Conservation (phyloP, 225 moss, liverwort and hornwort genomes). For the Anthoceros angustus region DNA sequence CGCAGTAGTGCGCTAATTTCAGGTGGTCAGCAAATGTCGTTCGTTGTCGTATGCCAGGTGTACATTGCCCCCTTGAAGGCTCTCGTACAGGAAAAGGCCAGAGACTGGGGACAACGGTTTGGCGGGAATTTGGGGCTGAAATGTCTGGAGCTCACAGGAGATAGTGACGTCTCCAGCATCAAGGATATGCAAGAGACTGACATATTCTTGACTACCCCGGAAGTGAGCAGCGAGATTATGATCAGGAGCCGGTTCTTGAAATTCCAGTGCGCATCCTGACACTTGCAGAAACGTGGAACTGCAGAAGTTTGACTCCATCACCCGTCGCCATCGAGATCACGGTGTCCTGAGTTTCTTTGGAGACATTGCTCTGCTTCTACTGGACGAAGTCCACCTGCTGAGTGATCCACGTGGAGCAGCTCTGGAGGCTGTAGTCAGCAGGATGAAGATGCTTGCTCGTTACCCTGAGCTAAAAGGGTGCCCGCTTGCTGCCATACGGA, state of each 20-base stretch:
- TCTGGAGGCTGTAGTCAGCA: constrained; percentile 91
- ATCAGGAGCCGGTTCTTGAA: not conserved
- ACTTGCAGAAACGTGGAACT: not conserved
- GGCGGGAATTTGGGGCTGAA: constrained; percentile 46
- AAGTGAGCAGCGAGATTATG: constrained; percentile 22
- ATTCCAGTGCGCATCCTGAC: not conserved
- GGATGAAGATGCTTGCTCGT: constrained; percentile 90
- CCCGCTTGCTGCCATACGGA: constrained; percentile 60
- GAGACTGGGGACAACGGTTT: constrained; percentile 81
- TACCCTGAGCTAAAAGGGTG: constrained; percentile 63
- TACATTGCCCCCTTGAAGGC: constrained; percentile 95
- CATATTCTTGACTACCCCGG: constrained; percentile 83
- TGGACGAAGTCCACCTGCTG: constrained; percentile 95
- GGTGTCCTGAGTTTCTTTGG: constrained; percentile 83
- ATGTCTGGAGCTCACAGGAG: constrained; percentile 82
- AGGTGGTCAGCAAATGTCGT: not conserved
- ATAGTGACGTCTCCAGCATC: constrained; percentile 44
- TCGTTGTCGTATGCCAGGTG: constrained; percentile 28
- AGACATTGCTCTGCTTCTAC: constrained; percentile 71
- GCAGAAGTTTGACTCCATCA: constrained; percentile 86
- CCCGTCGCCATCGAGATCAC: constrained; percentile 78
- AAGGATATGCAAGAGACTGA: constrained; percentile 66
- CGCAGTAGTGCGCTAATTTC: constrained; percentile 6
- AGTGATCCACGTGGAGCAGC: constrained; percentile 86
- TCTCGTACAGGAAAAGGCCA: constrained; percentile 75